Evolutionary conservation across 345 rosid species (phyloP).

Genomic region (Rhodamnia argentea): DNA sequence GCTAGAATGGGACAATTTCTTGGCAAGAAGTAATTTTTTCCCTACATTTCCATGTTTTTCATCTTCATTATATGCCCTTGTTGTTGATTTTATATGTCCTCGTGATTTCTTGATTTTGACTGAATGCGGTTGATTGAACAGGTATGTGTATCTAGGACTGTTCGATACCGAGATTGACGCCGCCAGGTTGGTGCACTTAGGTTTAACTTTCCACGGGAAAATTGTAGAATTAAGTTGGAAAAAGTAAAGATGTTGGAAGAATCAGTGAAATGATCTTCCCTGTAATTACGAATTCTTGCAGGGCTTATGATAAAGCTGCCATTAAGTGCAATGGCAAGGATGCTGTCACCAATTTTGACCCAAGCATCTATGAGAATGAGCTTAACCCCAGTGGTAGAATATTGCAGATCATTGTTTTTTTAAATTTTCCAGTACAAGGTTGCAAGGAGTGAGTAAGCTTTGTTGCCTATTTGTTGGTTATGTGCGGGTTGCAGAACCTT

Average conservation of each 20-base stretch:
- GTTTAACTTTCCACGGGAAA: background rate
- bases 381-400: constrained; percentile 34
- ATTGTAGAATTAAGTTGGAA: background rate
- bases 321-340: constrained; percentile 92
- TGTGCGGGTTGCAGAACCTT: constrained; percentile 17
- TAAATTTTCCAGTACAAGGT: background rate
- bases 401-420: background rate
- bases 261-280: background rate
- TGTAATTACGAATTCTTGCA: background rate
- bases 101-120: background rate
- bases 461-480: background rate
- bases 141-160: constrained; percentile 88
- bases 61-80: background rate
- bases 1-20: constrained; percentile 93
- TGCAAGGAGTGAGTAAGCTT: background rate
- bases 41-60: background rate
- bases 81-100: background rate
- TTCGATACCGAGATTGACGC: constrained; percentile 95
- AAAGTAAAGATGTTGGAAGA: background rate
- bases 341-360: constrained; percentile 91
- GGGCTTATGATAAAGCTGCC: constrained; percentile 65
- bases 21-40: constrained; percentile 58
- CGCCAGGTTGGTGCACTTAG: constrained; percentile 41
- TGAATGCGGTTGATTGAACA: constrained; percentile 8
- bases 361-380: constrained; percentile 62